Evolutionary conservation across 2,329 filamentous ascomycete genomes (phyloP).

Genomic region (Aureobasidium leucospermi): DNA sequence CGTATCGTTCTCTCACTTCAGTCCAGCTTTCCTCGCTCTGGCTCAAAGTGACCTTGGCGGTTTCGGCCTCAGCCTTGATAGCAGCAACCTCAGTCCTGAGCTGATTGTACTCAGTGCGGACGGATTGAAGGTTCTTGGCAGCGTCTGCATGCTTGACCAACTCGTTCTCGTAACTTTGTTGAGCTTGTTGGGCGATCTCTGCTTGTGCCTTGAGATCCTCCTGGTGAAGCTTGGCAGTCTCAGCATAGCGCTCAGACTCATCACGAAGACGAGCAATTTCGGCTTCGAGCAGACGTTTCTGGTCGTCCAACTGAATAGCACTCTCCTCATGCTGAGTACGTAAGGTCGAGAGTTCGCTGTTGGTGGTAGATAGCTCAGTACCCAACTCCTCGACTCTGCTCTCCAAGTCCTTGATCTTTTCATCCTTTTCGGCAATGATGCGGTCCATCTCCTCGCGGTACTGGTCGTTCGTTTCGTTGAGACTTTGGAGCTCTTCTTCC

Average conservation of each 20-base stretch:
- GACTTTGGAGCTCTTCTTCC: constrained; percentile 76
- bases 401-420: constrained; percentile 71
- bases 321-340: constrained; percentile 74
- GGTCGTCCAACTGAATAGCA: constrained; percentile 65
- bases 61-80: constrained; percentile 74
- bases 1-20: constrained; percentile 70
- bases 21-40: constrained; percentile 86
- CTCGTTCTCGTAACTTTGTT: constrained; percentile 92
- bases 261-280: constrained; percentile 78
- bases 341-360: constrained; percentile 71
- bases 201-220: constrained; percentile 90
- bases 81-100: constrained; percentile 72
- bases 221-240: constrained; percentile 76
- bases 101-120: constrained; percentile 74
- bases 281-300: constrained; percentile 69
- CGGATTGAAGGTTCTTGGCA: constrained; percentile 71
- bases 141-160: constrained; percentile 92
- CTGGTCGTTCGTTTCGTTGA: constrained; percentile 74
- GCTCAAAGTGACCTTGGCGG: constrained; percentile 67
- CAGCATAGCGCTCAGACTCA: constrained; percentile 70
- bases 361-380: constrained; percentile 71
- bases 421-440: constrained; percentile 68
- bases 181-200: constrained; percentile 84
- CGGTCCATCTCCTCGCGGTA: constrained; percentile 81
- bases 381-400: constrained; percentile 79